Percentiles rank a stretch among this genome's conserved stretches.
phyloP scores from a whole-genome alignment of 129 eudicot species.

The Helichrysum umbraculigerum region DNA sequence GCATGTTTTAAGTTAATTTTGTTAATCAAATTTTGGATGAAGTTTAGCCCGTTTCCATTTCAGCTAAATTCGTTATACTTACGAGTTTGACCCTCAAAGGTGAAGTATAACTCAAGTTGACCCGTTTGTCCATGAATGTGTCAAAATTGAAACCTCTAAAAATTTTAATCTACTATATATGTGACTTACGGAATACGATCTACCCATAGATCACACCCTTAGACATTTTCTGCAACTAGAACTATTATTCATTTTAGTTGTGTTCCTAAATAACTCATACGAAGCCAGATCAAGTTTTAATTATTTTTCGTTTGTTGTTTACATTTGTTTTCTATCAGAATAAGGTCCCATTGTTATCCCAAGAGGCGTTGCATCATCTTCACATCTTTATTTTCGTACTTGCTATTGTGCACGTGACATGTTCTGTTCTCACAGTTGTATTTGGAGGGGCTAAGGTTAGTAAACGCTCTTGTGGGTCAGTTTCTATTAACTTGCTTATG shows the following conservation, averaged over 20 bases:
- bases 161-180: background rate
- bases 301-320: background rate
- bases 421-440: constrained; percentile 74
- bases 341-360: constrained; percentile 74
- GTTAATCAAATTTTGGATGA: background rate
- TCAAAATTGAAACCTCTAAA: too few relatives aligned
- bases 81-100: background rate
- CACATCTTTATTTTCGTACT: constrained; percentile 92
- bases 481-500: constrained; percentile 2
- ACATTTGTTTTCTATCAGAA: constrained; percentile 38
- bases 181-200: background rate
- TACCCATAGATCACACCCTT: background rate
- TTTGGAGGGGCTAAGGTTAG: constrained; percentile 78
- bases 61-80: background rate
- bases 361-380: constrained; percentile 86
- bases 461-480: background rate
- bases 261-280: background rate
- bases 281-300: background rate
- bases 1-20: background rate
- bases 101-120: background rate
- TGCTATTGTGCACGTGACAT: constrained; percentile 84
- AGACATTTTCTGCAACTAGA: background rate
- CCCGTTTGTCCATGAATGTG: background rate
- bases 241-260: background rate
- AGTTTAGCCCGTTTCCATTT: background rate